phyloP scores from a whole-genome alignment of 345 rosid species.

The Crucihimalaya himalaica region DNA sequence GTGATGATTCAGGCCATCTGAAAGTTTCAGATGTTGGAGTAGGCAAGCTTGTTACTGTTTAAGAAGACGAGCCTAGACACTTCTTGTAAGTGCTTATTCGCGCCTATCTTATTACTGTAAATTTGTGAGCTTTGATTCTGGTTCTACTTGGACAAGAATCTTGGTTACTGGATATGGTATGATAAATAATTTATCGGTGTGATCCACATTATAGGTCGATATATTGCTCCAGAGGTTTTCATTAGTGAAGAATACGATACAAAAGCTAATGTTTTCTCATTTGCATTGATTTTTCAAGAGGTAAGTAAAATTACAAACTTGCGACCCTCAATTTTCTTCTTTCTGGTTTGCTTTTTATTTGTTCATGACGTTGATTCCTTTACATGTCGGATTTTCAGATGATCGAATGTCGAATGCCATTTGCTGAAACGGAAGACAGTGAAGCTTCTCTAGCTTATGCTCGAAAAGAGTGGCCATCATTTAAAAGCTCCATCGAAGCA shows the following conservation, averaged over 20 bases:
- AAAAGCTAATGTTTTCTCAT: conserved; percentile 93
- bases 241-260: conserved; percentile 71
- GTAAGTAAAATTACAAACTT: conserved; percentile 35
- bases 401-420: conserved; percentile 85
- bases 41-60: too few relatives aligned
- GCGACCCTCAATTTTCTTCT: neutral
- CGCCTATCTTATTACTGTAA: too few relatives aligned
- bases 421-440: conserved; percentile 59
- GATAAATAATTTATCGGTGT: too few relatives aligned
- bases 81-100: too few relatives aligned
- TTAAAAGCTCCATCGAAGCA: too few relatives aligned
- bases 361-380: conserved; percentile 26
- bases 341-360: neutral
- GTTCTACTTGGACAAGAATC: too few relatives aligned
- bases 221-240: conserved; percentile 81
- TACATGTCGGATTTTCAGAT: conserved; percentile 46
- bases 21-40: too few relatives aligned
- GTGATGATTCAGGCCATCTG: too few relatives aligned
- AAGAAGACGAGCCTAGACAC: too few relatives aligned
- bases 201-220: too few relatives aligned
- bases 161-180: too few relatives aligned
- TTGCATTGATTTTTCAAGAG: conserved; percentile 92
- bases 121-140: too few relatives aligned
- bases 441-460: conserved; percentile 67
- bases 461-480: conserved; percentile 56